These are phyloP conservation scores for Colletotrichum scovillei DNA, from an alignment of 2,329 filamentous ascomycete species.

Conservation along the genomic window DNA sequence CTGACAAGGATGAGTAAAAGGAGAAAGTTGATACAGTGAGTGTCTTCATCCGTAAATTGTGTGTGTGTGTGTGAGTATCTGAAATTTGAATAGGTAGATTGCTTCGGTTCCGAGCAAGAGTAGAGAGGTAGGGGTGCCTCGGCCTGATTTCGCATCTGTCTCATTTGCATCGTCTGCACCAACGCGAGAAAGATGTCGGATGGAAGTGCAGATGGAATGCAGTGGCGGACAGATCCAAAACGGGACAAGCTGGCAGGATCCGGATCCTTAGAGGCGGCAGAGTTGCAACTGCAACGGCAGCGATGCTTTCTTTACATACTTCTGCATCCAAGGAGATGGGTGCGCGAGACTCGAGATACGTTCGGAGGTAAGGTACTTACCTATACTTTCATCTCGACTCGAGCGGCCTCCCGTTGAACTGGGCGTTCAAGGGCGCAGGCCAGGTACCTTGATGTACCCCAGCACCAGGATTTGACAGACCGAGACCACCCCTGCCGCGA, in stretches of 20 bases:
- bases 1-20: background rate
- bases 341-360: background rate
- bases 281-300: slow-evolving; percentile 13
- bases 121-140: slow-evolving; percentile 7
- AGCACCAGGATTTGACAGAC: background rate
- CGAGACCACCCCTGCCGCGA: background rate
- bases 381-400: background rate
- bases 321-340: background rate
- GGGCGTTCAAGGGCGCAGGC: background rate
- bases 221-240: slow-evolving; percentile 11
- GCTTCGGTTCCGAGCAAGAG: background rate
- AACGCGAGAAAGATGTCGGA: slow-evolving; percentile 10
- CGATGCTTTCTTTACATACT: background rate
- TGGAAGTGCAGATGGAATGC: slow-evolving; percentile 5
- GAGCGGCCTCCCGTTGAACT: background rate
- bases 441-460: background rate
- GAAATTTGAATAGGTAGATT: background rate
- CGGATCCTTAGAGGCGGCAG: slow-evolving; percentile 28
- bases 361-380: background rate
- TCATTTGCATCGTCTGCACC: background rate
- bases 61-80: background rate
- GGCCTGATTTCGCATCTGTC: slow-evolving; percentile 1
- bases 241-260: slow-evolving; percentile 30
- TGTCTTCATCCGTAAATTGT: no score
- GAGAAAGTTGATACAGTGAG: background rate